Conservation (phyloP, 768 basidiomycete species). For the Boletus pseudo-olivaceus region DNA sequence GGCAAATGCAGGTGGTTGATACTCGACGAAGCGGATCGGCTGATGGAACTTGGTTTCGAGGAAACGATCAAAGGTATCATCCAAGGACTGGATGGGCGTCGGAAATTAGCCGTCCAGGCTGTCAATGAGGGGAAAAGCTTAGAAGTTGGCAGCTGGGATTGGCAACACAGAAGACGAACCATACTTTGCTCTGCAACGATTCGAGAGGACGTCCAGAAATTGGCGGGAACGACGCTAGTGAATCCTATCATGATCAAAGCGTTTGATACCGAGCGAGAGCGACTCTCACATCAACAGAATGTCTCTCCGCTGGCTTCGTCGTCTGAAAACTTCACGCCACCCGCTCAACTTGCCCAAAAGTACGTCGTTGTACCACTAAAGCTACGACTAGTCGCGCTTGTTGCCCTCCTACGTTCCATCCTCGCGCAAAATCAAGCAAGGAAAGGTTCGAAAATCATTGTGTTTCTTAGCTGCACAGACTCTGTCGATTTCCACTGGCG, state of each 20-base stretch:
- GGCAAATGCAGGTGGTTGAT: constrained; percentile 95
- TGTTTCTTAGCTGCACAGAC: constrained; percentile 96
- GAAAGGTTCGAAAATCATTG: constrained; percentile 73
- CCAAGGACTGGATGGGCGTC: constrained; percentile 78
- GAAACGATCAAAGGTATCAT: constrained; percentile 92
- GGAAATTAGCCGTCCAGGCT: constrained; percentile 67
- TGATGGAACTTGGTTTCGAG: constrained; percentile 98
- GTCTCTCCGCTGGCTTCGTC: constrained; percentile 17
- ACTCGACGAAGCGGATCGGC: constrained; percentile 92
- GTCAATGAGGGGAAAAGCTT: constrained; percentile 59
- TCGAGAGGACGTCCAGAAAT: constrained; percentile 87
- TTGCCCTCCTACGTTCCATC: constrained; percentile 82
- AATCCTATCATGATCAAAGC: constrained; percentile 85
- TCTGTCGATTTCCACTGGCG: constrained; percentile 98
- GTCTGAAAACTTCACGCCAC: constrained; percentile 79
- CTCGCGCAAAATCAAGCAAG: constrained; percentile 55
- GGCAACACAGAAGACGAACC: constrained; percentile 73
- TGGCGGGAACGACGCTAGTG: constrained; percentile 78
- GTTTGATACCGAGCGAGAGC: constrained; percentile 44
- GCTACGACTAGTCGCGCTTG: constrained; percentile 85
- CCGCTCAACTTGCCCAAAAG: constrained; percentile 89
- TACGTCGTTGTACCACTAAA: constrained; percentile 89
- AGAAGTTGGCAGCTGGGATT: constrained; percentile 86
- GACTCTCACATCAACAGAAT: constrained; percentile 12
- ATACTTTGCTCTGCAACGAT: constrained; percentile 97